These are phyloP conservation scores for Bocquillonia castaneifolia DNA, from an alignment of 441 rosid species.

Conservation along the genomic window DNA sequence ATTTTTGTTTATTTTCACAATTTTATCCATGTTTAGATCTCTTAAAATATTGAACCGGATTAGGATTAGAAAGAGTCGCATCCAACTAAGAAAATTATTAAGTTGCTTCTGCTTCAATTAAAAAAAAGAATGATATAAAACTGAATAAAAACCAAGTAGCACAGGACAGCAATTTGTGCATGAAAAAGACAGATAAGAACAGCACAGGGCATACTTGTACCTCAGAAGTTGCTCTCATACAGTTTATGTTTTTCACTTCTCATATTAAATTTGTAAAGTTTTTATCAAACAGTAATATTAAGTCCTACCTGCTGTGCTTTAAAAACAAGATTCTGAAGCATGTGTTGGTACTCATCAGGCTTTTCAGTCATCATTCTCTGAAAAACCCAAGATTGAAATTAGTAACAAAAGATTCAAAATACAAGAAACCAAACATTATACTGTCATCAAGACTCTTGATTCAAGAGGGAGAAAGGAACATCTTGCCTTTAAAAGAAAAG, in stretches of 20 bases:
- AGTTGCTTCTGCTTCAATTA: background rate
- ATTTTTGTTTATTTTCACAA: background rate
- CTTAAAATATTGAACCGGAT: background rate
- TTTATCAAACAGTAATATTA: conserved; percentile 9
- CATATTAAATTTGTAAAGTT: conserved; percentile 1
- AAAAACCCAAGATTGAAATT: conserved; percentile 25
- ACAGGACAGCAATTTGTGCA: background rate
- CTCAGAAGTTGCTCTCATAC: background rate
- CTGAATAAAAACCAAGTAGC: background rate
- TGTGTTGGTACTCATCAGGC: conserved; percentile 90
- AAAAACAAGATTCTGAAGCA: conserved; percentile 92
- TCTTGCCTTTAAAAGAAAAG: conserved; percentile 94
- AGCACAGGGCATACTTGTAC: background rate
- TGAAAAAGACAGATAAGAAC: background rate
- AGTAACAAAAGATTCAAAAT: conserved; percentile 8
- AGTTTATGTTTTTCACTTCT: background rate
- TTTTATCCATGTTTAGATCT: background rate
- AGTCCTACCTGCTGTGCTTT: conserved; percentile 89
- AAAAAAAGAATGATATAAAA: background rate
- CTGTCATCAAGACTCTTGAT: conserved; percentile 8
- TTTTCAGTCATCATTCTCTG: conserved; percentile 99
- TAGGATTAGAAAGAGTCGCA: background rate
- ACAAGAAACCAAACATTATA: conserved; percentile 4
- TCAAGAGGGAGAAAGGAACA: conserved; percentile 15
- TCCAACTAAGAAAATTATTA: background rate